Conservation (phyloP, 352 stramenopile genomes). For the Phytophthora agathidicida region DNA sequence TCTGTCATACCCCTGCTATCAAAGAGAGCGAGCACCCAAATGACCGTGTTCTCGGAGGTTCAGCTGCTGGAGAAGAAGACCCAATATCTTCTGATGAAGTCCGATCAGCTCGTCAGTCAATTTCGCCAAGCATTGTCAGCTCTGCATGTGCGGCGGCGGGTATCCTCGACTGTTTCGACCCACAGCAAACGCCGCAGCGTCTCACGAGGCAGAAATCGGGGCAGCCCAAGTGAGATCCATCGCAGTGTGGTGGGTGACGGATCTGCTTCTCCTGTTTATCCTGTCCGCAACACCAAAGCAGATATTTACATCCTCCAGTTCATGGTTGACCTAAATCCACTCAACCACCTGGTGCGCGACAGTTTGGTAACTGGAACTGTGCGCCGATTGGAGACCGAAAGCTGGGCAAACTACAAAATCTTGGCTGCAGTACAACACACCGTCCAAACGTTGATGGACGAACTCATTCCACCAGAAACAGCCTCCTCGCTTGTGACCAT, state of each 20-base stretch:
- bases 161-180: conserved; percentile 10
- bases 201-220: conserved; percentile 9
- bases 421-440: conserved; percentile 42
- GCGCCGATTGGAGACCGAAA: conserved; percentile 50
- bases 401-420: conserved; percentile 57
- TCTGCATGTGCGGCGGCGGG: conserved; percentile 3
- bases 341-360: conserved; percentile 58
- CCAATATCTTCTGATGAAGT: conserved; percentile 57
- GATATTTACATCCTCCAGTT: conserved; percentile 47
- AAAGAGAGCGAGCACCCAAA: conserved; percentile 9
- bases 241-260: conserved; percentile 4
- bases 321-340: conserved; percentile 60
- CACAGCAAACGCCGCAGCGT: conserved; percentile 22
- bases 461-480: conserved; percentile 31
- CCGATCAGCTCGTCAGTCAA: conserved; percentile 37
- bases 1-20: neutral
- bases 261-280: neutral
- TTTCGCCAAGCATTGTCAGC: conserved; percentile 24
- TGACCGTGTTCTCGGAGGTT: conserved; percentile 38
- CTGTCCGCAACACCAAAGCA: neutral
- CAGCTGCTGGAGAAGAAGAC: conserved; percentile 66
- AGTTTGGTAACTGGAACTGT: conserved; percentile 42
- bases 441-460: conserved; percentile 41
- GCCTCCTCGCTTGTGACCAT: neutral
- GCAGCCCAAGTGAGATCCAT: conserved; percentile 1